These are phyloP conservation scores for Borovskyia barvae DNA, from an alignment of 208 protist genomes.

Conservation along the genomic window DNA sequence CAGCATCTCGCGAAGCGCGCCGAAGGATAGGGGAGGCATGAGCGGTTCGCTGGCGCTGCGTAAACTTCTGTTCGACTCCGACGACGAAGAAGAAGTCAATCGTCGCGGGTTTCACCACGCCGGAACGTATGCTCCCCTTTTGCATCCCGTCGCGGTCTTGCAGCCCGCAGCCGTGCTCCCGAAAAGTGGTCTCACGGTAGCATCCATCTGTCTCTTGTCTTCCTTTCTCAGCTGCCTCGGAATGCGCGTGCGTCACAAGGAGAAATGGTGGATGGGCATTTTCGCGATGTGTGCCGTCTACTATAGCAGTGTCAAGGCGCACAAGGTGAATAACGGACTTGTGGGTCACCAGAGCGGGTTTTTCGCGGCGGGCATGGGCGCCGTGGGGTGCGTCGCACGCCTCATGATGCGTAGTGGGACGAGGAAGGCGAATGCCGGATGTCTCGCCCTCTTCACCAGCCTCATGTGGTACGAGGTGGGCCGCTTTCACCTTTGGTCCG, in stretches of 20 bases:
- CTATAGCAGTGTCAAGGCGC: slow-evolving; percentile 80
- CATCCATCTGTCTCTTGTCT: slow-evolving; percentile 44
- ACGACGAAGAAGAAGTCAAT: slow-evolving; percentile 42
- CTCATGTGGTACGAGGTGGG: slow-evolving; percentile 88
- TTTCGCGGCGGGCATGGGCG: slow-evolving; percentile 78
- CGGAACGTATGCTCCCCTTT: slow-evolving; percentile 56
- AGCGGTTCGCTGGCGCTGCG: slow-evolving; percentile 69
- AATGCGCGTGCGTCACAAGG: slow-evolving; percentile 75
- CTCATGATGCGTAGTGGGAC: slow-evolving; percentile 50
- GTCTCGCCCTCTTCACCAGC: slow-evolving; percentile 39
- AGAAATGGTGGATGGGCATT: slow-evolving; percentile 84
- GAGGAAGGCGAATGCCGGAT: slow-evolving; percentile 21
- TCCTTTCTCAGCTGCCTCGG: slow-evolving; percentile 63
- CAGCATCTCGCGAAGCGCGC: too few species aligned
- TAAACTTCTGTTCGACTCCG: slow-evolving; percentile 58
- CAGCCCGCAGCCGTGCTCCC: slow-evolving; percentile 57
- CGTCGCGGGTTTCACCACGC: slow-evolving; percentile 69
- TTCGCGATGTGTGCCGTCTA: slow-evolving; percentile 77
- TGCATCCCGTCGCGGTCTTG: slow-evolving; percentile 36
- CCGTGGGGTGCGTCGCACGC: slow-evolving; percentile 49
- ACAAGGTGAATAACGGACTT: slow-evolving; percentile 84
- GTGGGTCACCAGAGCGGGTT: slow-evolving; percentile 85
- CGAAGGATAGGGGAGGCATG: too few species aligned
- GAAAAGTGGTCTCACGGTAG: slow-evolving; percentile 46
- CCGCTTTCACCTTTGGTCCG: slow-evolving; percentile 77